These are phyloP conservation scores for Hyaloscypha variabilis DNA, from an alignment of 495 filamentous ascomycete genomes.

Conservation along the genomic window DNA sequence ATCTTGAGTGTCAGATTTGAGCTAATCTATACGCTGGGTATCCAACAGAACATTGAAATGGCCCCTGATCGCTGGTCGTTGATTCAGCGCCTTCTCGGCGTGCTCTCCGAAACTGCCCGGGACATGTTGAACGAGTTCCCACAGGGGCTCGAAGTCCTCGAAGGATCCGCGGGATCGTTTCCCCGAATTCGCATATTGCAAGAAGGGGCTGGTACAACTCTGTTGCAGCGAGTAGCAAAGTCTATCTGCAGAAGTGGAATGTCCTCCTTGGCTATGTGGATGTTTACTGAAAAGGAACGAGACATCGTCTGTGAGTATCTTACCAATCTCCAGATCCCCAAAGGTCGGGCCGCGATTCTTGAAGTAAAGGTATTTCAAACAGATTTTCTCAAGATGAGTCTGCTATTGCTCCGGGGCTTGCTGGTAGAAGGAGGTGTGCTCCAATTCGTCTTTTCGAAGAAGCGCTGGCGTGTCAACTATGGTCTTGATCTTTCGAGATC, in stretches of 20 bases:
- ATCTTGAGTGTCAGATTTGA: constrained; percentile 62
- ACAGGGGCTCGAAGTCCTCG: constrained; percentile 17
- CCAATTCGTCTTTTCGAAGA: constrained; percentile 53
- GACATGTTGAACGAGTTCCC: constrained; percentile 12
- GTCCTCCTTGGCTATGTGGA: constrained; percentile 41
- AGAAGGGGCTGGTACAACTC: background rate
- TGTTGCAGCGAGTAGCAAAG: constrained; percentile 10
- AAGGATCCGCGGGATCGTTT: background rate
- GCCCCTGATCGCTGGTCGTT: constrained; percentile 62
- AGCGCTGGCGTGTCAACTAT: constrained; percentile 71
- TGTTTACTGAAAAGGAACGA: constrained; percentile 38
- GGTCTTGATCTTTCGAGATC: constrained; percentile 55
- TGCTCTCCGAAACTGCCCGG: constrained; percentile 36
- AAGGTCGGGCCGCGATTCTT: constrained; percentile 38
- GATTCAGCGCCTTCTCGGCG: constrained; percentile 55
- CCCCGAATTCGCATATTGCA: constrained; percentile 24
- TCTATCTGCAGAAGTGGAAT: constrained; percentile 43
- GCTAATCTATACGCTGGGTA: constrained; percentile 70
- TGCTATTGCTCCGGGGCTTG: constrained; percentile 64
- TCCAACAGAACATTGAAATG: constrained; percentile 54
- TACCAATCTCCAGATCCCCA: constrained; percentile 32
- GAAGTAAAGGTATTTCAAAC: constrained; percentile 29
- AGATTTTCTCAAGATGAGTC: constrained; percentile 35
- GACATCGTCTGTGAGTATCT: constrained; percentile 48
- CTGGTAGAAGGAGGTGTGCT: constrained; percentile 57